Base-by-base conservation (phyloP, 169 alveolate genomes). In the Eimeria sp. region DNA sequence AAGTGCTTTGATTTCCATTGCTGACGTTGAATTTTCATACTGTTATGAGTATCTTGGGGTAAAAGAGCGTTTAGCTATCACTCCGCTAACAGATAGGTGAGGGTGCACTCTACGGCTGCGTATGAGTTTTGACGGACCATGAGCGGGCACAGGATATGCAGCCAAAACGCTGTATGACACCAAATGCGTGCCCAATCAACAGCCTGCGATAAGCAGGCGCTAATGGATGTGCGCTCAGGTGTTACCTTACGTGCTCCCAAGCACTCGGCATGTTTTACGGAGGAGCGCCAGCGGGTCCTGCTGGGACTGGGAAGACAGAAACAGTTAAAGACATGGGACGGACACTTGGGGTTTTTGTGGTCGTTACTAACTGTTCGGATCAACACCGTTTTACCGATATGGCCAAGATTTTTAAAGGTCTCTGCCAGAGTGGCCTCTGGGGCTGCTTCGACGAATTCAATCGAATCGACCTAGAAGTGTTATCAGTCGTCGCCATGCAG, bases 251-350 rank as follows among this genome's bases (percentile, higher is more conserved):
- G 20, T 73, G 94, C 95, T 91, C 96, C 27, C 98, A 98, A 96
- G 99, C 99, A 45, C 97, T 99, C 95, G 99, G 99, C 83, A 98
- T 99, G 99, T 98, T 97, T 97, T 98, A 98, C 97, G 99, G 99
- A 45, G 99, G 99, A 65, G 99, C 99, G 43, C 99, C 99, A 7
- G 99, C 99, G 5, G 99, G 99, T 4, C 99, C 99, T 20, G 99
- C 99, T 9, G 99, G 99, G 7, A 99, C 99, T 5, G 99, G 99
- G 27, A 99, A 99, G 97, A 99, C 99, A 67, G 99, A 98, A 97
- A 98, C 99, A 40, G 99, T 98, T 72, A 98, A 98, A 96, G 99
- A 99, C 97, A 98, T 99, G 98, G 99, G 99, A 78, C 97, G 99
- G 90, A 98, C 99, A 6, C 97, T 99, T 95, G 99, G 99, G 61